Base-by-base conservation (phyloP, 176 grass and related monocot genomes). In the Phragmites australis region DNA sequence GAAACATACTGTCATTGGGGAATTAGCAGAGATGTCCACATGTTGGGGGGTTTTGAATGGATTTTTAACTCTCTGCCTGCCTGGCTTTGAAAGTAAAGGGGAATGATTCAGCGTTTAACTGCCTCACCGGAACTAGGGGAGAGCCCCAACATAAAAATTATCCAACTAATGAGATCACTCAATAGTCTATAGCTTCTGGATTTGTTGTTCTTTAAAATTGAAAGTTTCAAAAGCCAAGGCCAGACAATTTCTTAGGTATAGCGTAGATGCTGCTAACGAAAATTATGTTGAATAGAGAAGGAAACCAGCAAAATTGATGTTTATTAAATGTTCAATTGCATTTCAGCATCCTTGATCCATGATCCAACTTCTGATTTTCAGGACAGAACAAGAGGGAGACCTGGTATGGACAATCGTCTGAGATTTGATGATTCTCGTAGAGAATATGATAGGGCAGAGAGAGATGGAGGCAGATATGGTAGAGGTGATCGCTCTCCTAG, bases 391-490 rank as follows among this genome's bases (percentile, higher is more conserved):
- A 91, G 93, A 68, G 65, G 87, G 21, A 93, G 84, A 78, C 76
- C 87, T 72, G 40, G 77, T 75, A 86, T 91, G 59, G 90, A 87
- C 16, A 85, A 73, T 65, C 92, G 89, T 18, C 72, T 96, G 32
- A 89, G 82, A 85, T 91, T 93, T 82, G 90, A 93, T 69, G 93
- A 78, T 39, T 88, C 58, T 68, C 89, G 81, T 58, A 91, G 84
- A 87, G 92, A 99, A 67, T 71, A 86, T 80, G 96, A 95, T 54
- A 92, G 84, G 58, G 40, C 68, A 75, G 85, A 93, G 29, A 91
- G 86, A 94, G 83, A 94, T 79, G 89, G 85, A 84, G 82, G 87
- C n/a, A 93, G 90, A 77, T 69, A 91, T 87, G 82, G 87, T 61
- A 90, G 87, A 82, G 79, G 62, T 25, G 96, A 95, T 66, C 65